Evolutionary conservation across 1,284 basidiomycete genomes (phyloP), one percentile per base, ranked within the genome.

Genomic region (Puccinia polysora): DNA sequence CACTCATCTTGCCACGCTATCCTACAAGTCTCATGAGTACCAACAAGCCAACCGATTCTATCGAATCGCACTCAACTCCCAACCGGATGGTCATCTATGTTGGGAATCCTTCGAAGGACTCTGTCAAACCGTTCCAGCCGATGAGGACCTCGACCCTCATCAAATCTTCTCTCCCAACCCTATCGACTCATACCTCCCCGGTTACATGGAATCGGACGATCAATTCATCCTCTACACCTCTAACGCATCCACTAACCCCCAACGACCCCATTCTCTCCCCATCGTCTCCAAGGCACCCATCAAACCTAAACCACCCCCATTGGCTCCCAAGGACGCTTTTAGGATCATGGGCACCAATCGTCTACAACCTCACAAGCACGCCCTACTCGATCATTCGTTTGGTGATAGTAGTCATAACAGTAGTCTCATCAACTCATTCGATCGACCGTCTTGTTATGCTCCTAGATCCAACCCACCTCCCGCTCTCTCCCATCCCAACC

Each of bases 101-200:
- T 72, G 69, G 69, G 69, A 72, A 64, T 59, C 60, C 18, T 72
- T 72, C 34, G 59, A 72, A 64, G 69, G 69, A 40, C 49, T 72
- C 7, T 70, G 68, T 53, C 68, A 70, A 28, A 70, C 68, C 23
- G 40, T 59, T 12, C 30, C 28, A 18, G 15, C 56, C 2, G 68
- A 70, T 23, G 10, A 30, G 2, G 40, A 70, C n/a, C n/a, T 70
- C 3, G 58, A 70, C 38, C 55, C 58, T 6, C 43, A 62, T 40
- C 28, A 40, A 30, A 40, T 70, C 30, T 70, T 70, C 40, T 34
- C 10, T 52, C 5, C 32, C 14, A 36, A 25, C 2, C 25, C 40
- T 5, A 2, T 62, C 32, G 58, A 70, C 8, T 43, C 60, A 10
- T 70, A 50, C 28, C 34, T 70, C 10, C 30, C 58, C 28, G 68